phyloP scores from a whole-genome alignment of 2,329 filamentous ascomycete species.

The Akanthomyces uredinophilus region DNA sequence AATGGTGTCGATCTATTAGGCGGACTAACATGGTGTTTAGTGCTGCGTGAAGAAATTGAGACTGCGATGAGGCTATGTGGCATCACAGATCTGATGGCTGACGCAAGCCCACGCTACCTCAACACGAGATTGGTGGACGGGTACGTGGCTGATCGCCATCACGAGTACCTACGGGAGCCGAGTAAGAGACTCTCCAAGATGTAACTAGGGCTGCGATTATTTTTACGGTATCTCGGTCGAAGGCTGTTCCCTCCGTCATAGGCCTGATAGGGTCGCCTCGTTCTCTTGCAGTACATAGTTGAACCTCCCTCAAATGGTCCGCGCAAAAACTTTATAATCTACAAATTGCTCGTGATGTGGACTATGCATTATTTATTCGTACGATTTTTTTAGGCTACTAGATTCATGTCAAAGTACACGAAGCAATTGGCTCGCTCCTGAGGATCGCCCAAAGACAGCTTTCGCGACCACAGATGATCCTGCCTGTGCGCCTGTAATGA shows the following conservation, averaged over 20 bases:
- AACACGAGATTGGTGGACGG: constrained; percentile 23
- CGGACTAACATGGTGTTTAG: constrained; percentile 19
- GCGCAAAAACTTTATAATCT: too few relatives aligned
- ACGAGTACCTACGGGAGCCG: neutral
- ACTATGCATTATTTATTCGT: too few relatives aligned
- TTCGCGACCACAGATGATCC: too few relatives aligned
- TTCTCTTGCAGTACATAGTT: too few relatives aligned
- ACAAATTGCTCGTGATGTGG: too few relatives aligned
- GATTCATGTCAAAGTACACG: too few relatives aligned
- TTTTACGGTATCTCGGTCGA: neutral
- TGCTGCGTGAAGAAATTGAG: constrained; percentile 33
- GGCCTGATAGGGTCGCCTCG: too few relatives aligned
- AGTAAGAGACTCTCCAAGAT: neutral
- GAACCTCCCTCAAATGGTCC: too few relatives aligned
- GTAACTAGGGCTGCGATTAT: neutral
- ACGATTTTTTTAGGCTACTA: too few relatives aligned
- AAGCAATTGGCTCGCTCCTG: too few relatives aligned
- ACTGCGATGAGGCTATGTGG: constrained; percentile 33
- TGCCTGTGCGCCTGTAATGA: too few relatives aligned
- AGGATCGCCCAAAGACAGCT: too few relatives aligned
- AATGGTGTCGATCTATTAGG: neutral
- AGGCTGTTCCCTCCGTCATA: neutral
- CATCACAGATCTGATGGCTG: constrained; percentile 18
- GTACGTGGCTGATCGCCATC: constrained; percentile 13
- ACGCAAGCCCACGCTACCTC: constrained; percentile 18